Evolutionary conservation across 441 rosid genomes (phyloP), one percentile per base, ranked within the genome.

Genomic region (Aleurites moluccanus): DNA sequence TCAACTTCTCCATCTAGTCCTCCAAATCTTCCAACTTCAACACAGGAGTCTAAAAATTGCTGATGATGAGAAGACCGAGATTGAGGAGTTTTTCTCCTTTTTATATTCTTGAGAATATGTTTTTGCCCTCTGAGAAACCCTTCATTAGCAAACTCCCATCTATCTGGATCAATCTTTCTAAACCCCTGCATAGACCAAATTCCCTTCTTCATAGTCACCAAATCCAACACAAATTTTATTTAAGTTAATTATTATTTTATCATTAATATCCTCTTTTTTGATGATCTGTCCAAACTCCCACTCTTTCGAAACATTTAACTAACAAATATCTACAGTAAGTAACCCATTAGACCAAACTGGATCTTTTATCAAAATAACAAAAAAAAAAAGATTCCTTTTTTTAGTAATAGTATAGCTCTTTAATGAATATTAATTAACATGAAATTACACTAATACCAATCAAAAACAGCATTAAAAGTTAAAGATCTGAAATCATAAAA

Each of bases 91-190:
- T 83, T 91, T 73, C 97, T 89, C 81, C 98, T 88, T 80, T 82
- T n/a, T 64, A 94, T 90, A 53, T 74, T 86, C 89, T 83, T 92
- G 42, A 94, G 90, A 25, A 94, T 93, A 81, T 91, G 91, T 76
- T 80, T 94, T 78, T 89, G 86, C 49, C 99, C 99, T 85, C 92
- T 85, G 23, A 92, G 83, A 86, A 94, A 94, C 69, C 88, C 91
- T 87, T 90, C 98, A 78, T 88, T 88, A 47, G 97, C 96, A 86
- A 92, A 94, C 81, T 94, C 98, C 97, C 98, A 94, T 75, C 86
- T 86, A 69, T 94, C 98, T 47, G 95, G 89, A 85, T 94, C 97
- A 73, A 91, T 90, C 81, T 94, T 94, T 78, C 91, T 88, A 85
- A 94, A 94, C 70, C 98, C 98, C 98, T 92, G 84, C 82, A 79